These are phyloP conservation scores for Rhipidocladum racemiflorum DNA, from an alignment of 176 grass and related monocot species.

Conservation along the genomic window DNA sequence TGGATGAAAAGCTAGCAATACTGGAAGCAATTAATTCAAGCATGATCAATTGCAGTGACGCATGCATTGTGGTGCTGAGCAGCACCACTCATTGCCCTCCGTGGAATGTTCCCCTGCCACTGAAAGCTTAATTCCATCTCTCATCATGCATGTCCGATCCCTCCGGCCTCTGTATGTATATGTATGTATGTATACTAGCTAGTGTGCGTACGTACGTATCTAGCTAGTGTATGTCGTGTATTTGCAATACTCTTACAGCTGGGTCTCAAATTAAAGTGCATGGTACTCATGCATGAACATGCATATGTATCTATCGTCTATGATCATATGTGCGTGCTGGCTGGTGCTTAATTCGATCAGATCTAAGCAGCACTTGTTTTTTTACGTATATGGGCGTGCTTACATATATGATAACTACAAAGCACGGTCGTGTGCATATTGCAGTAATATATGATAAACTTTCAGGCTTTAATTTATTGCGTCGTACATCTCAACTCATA, in stretches of 20 bases:
- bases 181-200: not conserved
- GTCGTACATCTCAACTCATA: not conserved
- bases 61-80: conserved; percentile 39
- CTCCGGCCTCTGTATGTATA: not conserved
- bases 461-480: not conserved
- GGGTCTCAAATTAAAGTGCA: not conserved
- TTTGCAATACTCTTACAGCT: too few relatives aligned
- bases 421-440: not conserved
- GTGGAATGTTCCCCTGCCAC: conserved; percentile 48
- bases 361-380: not conserved
- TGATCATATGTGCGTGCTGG: not conserved
- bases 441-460: not conserved
- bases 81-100: conserved; percentile 46
- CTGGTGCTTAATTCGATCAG: not conserved
- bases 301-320: too few relatives aligned
- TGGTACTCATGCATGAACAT: not conserved
- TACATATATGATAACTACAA: not conserved
- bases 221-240: not conserved
- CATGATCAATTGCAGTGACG: conserved; percentile 52
- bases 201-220: not conserved
- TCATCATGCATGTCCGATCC: conserved; percentile 49
- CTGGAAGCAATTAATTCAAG: conserved; percentile 26
- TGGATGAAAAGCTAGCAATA: conserved; percentile 22
- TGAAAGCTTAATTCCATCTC: conserved; percentile 24
- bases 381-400: not conserved